Percentiles rank a stretch among this genome's conserved stretches.
phyloP scores from a whole-genome alignment of 148 eudicot species.

The Nepenthes mirabilis region DNA sequence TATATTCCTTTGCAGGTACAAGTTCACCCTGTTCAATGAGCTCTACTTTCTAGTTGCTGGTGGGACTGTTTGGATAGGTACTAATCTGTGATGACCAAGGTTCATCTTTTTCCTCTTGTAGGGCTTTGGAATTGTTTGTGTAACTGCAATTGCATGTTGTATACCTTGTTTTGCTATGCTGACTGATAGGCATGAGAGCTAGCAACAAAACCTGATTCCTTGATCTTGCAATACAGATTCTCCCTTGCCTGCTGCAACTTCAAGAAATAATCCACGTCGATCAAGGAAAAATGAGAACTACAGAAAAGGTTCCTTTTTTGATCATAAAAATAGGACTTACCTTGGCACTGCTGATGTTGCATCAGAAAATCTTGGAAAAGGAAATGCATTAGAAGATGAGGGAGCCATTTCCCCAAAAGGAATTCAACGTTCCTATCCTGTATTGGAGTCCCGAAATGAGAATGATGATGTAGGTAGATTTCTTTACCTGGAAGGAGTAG shows the following conservation, averaged over 20 bases:
- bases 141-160: neutral
- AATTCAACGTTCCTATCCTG: slow-evolving; percentile 8
- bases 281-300: slow-evolving; percentile 18
- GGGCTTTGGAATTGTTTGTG: neutral
- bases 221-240: slow-evolving; percentile 32
- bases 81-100: slow-evolving; percentile 4
- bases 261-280: slow-evolving; percentile 10
- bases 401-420: slow-evolving; percentile 14
- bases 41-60: slow-evolving; percentile 93
- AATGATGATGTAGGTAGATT: slow-evolving; percentile 83
- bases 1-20: slow-evolving; percentile 59
- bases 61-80: slow-evolving; percentile 98
- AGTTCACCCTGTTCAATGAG: slow-evolving; percentile 90
- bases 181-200: neutral
- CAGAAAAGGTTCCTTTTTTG: slow-evolving; percentile 14
- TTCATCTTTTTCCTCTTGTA: neutral
- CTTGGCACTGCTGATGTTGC: slow-evolving; percentile 9
- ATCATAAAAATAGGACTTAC: slow-evolving; percentile 17
- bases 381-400: slow-evolving; percentile 5
- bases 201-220: neutral
- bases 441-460: slow-evolving; percentile 17
- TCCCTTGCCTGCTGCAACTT: slow-evolving; percentile 25
- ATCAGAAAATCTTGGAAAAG: slow-evolving; percentile 1
- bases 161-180: neutral
- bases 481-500: slow-evolving; percentile 92